Evolutionary conservation across 441 rosid genomes (phyloP).

Genomic region (Syzygium malaccense): DNA sequence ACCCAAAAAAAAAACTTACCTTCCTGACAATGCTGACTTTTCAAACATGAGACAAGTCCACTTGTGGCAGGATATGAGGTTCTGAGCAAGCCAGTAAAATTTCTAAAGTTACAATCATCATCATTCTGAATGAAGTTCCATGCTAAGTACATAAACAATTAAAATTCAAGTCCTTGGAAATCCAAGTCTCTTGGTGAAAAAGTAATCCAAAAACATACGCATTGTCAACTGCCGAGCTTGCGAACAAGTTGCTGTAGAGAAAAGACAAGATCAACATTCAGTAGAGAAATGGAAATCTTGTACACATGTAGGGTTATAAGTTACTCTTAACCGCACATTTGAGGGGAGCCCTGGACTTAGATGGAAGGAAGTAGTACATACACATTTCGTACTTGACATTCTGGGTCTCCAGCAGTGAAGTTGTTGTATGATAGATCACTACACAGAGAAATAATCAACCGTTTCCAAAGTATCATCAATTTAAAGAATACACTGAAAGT

Average conservation of each 20-base stretch:
- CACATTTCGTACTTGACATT: background rate
- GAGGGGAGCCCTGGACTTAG: background rate
- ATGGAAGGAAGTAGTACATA: background rate
- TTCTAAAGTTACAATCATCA: background rate
- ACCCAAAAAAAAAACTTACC: too few relatives aligned
- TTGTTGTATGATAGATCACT: constrained; percentile 2
- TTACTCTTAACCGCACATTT: background rate
- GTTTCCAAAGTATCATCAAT: background rate
- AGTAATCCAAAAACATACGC: background rate
- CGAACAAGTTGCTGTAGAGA: constrained; percentile 1
- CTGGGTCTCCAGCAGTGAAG: background rate
- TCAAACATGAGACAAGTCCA: background rate
- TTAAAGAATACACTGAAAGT: background rate
- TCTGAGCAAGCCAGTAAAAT: background rate
- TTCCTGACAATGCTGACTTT: background rate
- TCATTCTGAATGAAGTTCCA: background rate
- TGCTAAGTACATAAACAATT: background rate
- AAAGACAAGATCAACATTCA: background rate
- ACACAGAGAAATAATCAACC: background rate
- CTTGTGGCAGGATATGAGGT: background rate
- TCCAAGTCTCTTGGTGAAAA: background rate
- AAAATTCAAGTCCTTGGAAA: background rate
- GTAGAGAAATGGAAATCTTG: background rate
- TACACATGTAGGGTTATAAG: background rate
- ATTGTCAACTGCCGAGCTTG: background rate